Evolutionary conservation across 1,284 basidiomycete species (phyloP).

Genomic region (Ganoderma meredithae): DNA sequence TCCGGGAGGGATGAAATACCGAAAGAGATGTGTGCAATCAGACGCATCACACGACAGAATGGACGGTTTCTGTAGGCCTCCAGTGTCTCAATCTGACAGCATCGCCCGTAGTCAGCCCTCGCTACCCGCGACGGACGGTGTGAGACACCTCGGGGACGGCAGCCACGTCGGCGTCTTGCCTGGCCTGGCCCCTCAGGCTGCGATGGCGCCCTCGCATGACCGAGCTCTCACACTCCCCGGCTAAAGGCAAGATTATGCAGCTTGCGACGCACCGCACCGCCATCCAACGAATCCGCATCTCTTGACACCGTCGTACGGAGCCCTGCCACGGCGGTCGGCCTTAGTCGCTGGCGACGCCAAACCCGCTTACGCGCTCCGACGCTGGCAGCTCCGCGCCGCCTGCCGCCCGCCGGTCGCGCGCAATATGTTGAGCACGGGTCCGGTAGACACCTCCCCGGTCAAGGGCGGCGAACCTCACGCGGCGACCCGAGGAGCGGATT

Average conservation of each 20-base stretch:
- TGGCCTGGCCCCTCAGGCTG: neutral
- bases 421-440: neutral
- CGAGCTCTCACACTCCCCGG: constrained; percentile 1
- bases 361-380: neutral
- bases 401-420: neutral
- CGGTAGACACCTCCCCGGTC: constrained; percentile 6
- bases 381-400: constrained; percentile 2
- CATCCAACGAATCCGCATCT: constrained; percentile 2
- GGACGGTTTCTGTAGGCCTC: neutral
- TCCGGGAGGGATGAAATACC: constrained; percentile 26
- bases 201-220: neutral
- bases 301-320: constrained; percentile 5
- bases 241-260: neutral
- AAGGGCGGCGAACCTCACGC: constrained; percentile 11
- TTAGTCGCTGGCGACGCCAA: neutral
- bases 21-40: constrained; percentile 25
- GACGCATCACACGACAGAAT: constrained; percentile 19
- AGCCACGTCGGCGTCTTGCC: neutral
- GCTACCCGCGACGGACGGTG: neutral
- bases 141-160: neutral
- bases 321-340: constrained; percentile 5
- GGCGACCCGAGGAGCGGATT: neutral
- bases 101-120: constrained; percentile 16
- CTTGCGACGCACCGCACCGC: constrained; percentile 5
- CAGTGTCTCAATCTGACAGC: constrained; percentile 12